Percentiles rank a stretch among this genome's conserved stretches.
phyloP scores from a whole-genome alignment of 2,329 filamentous ascomycete genomes.

The Coniochaeta sp. region DNA sequence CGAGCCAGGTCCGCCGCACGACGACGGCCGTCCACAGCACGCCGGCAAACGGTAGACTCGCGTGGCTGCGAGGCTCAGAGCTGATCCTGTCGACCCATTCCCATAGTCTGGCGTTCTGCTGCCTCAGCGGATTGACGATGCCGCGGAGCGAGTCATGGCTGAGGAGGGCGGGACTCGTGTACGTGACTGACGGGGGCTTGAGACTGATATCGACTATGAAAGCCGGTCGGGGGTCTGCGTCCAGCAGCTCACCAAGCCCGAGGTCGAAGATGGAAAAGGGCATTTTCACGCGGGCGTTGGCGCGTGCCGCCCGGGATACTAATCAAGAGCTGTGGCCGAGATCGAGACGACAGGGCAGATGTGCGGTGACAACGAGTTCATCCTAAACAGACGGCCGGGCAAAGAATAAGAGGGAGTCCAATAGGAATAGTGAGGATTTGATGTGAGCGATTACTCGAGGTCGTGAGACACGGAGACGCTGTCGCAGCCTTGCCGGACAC shows the following conservation, averaged over 20 bases:
- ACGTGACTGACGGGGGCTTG: slow-evolving; percentile 18
- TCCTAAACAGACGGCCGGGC: neutral
- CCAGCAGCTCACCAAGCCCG: slow-evolving; percentile 29
- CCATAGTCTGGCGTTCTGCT: slow-evolving; percentile 17
- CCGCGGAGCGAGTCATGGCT: slow-evolving; percentile 13
- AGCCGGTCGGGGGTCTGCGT: slow-evolving; percentile 29
- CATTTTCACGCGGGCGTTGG: slow-evolving; percentile 8
- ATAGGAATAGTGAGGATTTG: neutral
- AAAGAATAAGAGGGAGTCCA: neutral
- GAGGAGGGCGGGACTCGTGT: slow-evolving; percentile 20
- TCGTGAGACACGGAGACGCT: neutral
- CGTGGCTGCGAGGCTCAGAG: slow-evolving; percentile 4
- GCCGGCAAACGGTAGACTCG: slow-evolving; percentile 19
- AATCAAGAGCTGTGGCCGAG: neutral
- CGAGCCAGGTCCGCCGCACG: slow-evolving; percentile 22
- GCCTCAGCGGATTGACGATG: slow-evolving; percentile 12
- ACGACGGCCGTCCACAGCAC: slow-evolving; percentile 24
- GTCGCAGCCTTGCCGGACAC: neutral
- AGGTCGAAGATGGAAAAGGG: slow-evolving; percentile 15
- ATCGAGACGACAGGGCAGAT: neutral
- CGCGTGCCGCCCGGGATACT: neutral
- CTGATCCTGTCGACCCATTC: slow-evolving; percentile 17
- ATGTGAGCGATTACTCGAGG: neutral
- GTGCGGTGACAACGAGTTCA: neutral
- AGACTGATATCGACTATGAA: slow-evolving; percentile 16